Conservation (phyloP, 2,329 filamentous ascomycete genomes). For the Penicillium crustosum region DNA sequence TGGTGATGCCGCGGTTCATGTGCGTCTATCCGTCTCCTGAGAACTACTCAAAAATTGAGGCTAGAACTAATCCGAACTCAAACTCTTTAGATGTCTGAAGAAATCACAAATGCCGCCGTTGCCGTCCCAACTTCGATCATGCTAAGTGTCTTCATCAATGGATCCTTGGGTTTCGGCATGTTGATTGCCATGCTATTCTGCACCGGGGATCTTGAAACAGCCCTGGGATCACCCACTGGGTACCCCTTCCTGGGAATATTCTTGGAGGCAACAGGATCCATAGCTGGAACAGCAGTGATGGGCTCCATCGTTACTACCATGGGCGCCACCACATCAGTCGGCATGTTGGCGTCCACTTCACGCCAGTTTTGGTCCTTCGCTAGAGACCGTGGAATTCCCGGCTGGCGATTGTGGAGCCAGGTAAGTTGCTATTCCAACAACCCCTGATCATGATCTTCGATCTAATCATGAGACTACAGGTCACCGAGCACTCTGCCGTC, state of each 20-base stretch:
- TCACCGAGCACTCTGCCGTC: slow-evolving; percentile 28
- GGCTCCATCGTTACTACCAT: slow-evolving; percentile 31
- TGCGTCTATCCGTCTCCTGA: slow-evolving; percentile 18
- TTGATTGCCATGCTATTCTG: slow-evolving; percentile 42
- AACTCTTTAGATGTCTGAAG: slow-evolving; percentile 37
- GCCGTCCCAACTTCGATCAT: slow-evolving; percentile 41
- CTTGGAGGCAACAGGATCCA: slow-evolving; percentile 30
- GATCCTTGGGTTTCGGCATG: slow-evolving; percentile 38
- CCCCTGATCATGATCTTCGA: neutral
- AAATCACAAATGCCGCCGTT: slow-evolving; percentile 39
- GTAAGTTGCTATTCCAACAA: slow-evolving; percentile 12
- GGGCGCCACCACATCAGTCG: slow-evolving; percentile 33
- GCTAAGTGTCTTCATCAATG: slow-evolving; percentile 39
- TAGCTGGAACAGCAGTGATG: slow-evolving; percentile 28
- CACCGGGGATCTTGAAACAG: slow-evolving; percentile 33
- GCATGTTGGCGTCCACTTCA: slow-evolving; percentile 48
- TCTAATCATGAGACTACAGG: slow-evolving; percentile 11
- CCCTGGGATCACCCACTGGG: slow-evolving; percentile 29
- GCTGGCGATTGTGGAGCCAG: slow-evolving; percentile 31
- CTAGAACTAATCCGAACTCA: neutral
- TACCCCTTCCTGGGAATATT: slow-evolving; percentile 41
- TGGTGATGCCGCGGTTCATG: slow-evolving; percentile 41
- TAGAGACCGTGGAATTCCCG: slow-evolving; percentile 28
- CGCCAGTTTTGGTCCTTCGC: slow-evolving; percentile 36
- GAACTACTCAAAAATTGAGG: neutral